Evolutionary conservation across 148 eudicot genomes (phyloP), one percentile per base, ranked within the genome.

Genomic region (Fagopyrum homotropicum): DNA sequence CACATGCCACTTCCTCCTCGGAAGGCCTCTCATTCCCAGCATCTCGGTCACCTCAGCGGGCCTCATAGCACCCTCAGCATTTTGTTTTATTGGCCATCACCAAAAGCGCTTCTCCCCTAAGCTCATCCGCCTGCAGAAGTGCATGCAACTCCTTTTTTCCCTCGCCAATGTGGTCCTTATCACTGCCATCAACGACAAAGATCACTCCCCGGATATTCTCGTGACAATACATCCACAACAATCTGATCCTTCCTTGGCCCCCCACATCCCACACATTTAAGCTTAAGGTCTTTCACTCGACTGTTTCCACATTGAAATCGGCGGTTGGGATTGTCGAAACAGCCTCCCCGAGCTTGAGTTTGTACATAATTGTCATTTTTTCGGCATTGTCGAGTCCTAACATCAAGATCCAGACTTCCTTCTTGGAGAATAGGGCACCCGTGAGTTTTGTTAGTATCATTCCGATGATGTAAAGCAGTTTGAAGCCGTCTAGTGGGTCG

Each of bases 211-310:
- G 46, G 4, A 45, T 66, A 17, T 66, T 66, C 43, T 66, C 46
- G 71, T 66, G 30, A 9, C 30, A 66, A 46, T 66, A 43, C 9
- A 35, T 66, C 71, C 71, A 66, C 5, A 66, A 2, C 71, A 40
- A 14, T 3, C 71, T 45, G 19, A 66, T 66, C 47, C 71, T 15
- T 0, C 71, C 47, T 8, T 66, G 71, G 0, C 71, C 71, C 9
- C 71, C 71, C 4, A 66, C 71, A 45, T 66, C 71, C 71, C 71
- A 66, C 8, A 66, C 71, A 9, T 45, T 66, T 45, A 66, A 66
- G 0, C 9, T 66, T 9, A 66, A 17, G 47, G 6, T 66, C 9
- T 46, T n/a, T 19, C 30, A 66, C 71, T 66, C 47, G 16, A 66
- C 47, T 4, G 71, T 66, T 45, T 66, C 71, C 2, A 66, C 71